These are phyloP conservation scores for Rhodotorula babjevae DNA, from an alignment of 768 basidiomycete species.

Conservation along the genomic window DNA sequence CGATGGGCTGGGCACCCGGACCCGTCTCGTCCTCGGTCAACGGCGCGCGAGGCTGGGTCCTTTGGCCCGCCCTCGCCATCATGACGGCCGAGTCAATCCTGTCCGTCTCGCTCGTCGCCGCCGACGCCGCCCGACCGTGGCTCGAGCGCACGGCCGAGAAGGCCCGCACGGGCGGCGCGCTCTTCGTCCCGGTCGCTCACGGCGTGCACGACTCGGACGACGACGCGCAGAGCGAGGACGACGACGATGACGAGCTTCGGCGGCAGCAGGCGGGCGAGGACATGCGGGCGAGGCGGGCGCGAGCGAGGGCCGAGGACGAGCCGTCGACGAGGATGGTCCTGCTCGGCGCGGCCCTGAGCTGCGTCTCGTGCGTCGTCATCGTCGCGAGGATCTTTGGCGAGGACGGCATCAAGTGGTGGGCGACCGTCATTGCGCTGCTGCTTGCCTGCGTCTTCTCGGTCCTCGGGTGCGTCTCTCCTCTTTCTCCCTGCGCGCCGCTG, in stretches of 20 bases:
- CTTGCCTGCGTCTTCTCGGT: constrained; percentile 79
- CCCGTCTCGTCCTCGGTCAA: constrained; percentile 77
- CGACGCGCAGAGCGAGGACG: constrained; percentile 22
- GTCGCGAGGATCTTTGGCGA: constrained; percentile 86
- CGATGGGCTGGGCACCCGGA: constrained; percentile 85
- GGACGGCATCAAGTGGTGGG: constrained; percentile 93
- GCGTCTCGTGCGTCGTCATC: constrained; percentile 65
- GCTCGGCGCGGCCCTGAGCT: constrained; percentile 60
- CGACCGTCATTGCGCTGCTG: constrained; percentile 75
- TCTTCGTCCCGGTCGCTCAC: constrained; percentile 76
- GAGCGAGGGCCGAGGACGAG: constrained; percentile 48
- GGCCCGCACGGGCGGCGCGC: constrained; percentile 67
- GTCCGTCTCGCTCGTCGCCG: constrained; percentile 70
- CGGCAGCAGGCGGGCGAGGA: constrained; percentile 33
- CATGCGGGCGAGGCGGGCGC: neutral
- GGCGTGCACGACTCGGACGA: constrained; percentile 44
- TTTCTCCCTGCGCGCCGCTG: neutral
- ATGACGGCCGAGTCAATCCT: constrained; percentile 91
- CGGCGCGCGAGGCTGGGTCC: constrained; percentile 88
- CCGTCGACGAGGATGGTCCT: constrained; percentile 76
- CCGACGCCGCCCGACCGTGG: constrained; percentile 38
- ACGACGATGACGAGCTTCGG: constrained; percentile 37
- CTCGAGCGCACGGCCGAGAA: constrained; percentile 64
- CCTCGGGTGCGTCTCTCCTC: constrained; percentile 61
- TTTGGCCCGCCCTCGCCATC: constrained; percentile 92